phyloP scores from a whole-genome alignment of 345 rosid species.

The Brassica carinata region DNA sequence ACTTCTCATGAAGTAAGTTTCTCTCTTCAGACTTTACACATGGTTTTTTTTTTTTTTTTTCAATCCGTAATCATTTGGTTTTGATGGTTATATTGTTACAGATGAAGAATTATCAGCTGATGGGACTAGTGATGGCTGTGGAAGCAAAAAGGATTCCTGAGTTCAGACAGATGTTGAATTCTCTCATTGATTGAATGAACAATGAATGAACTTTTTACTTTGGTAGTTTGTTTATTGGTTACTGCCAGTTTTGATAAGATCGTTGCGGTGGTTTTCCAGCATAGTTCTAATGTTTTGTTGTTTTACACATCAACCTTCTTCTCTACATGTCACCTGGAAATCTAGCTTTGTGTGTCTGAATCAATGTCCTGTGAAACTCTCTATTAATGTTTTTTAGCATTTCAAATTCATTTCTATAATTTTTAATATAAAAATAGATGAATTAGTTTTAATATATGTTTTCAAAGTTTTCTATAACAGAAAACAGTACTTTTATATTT shows the following conservation, averaged over 20 bases:
- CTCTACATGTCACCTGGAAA: background rate
- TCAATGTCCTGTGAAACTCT: background rate
- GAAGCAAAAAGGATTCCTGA: slow-evolving; percentile 54
- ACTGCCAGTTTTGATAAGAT: slow-evolving; percentile 12
- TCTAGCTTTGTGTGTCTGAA: background rate
- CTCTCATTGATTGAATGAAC: slow-evolving; percentile 52
- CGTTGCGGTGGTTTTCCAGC: background rate
- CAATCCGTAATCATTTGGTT: background rate
- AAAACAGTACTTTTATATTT: no score
- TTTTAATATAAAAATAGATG: background rate
- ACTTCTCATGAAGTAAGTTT: slow-evolving; percentile 66
- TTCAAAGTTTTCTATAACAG: no score
- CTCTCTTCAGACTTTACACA: slow-evolving; percentile 2
- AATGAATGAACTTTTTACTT: no score
- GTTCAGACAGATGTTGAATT: slow-evolving; percentile 61
- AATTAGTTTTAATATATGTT: background rate
- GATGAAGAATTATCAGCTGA: slow-evolving; percentile 68
- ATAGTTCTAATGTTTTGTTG: background rate
- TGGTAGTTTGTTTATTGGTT: background rate
- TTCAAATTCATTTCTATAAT: background rate
- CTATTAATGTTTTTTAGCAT: background rate
- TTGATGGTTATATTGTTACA: slow-evolving; percentile 39
- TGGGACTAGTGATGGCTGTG: slow-evolving; percentile 74
- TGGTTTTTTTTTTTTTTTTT: background rate
- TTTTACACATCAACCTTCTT: background rate